Conservation (phyloP, 202 grass and related monocot genomes). For the Miscanthus sacchariflorus region DNA sequence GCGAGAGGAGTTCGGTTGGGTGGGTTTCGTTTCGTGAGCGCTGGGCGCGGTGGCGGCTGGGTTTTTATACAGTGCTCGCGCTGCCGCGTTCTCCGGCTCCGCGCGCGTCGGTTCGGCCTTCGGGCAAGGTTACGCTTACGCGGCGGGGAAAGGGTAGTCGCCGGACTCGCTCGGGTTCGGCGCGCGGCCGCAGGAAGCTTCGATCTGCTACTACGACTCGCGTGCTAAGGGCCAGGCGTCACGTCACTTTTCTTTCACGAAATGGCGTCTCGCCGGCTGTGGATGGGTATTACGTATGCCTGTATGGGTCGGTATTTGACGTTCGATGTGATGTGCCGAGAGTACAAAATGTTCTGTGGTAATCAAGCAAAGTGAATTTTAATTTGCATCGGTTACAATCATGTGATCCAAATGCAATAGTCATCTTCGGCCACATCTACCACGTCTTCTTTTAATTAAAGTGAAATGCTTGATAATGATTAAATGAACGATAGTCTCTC, state of each 20-base stretch:
- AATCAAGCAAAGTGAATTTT: not conserved
- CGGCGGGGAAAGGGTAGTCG: not conserved
- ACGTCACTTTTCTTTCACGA: too few species aligned
- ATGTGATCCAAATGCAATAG: not conserved
- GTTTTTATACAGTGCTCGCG: constrained; percentile 18
- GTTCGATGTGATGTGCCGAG: not conserved
- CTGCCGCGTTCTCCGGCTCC: not conserved
- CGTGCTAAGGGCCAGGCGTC: not conserved
- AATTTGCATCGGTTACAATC: not conserved
- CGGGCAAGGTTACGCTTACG: not conserved
- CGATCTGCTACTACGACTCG: not conserved
- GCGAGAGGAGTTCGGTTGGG: too few species aligned
- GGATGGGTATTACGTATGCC: not conserved
- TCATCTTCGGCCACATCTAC: not conserved
- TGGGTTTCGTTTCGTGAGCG: not conserved
- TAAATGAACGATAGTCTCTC: too few species aligned
- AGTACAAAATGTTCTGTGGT: not conserved
- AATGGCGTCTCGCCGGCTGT: not conserved
- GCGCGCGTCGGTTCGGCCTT: not conserved
- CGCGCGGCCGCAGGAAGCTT: constrained; percentile 9
- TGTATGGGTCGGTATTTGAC: not conserved
- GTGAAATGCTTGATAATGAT: too few species aligned
- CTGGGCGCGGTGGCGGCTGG: constrained; percentile 22
- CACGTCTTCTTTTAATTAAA: too few species aligned
- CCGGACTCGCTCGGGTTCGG: not conserved